Conservation (phyloP, 164 flowering plant genomes). For the Nymphaea thermarum region DNA sequence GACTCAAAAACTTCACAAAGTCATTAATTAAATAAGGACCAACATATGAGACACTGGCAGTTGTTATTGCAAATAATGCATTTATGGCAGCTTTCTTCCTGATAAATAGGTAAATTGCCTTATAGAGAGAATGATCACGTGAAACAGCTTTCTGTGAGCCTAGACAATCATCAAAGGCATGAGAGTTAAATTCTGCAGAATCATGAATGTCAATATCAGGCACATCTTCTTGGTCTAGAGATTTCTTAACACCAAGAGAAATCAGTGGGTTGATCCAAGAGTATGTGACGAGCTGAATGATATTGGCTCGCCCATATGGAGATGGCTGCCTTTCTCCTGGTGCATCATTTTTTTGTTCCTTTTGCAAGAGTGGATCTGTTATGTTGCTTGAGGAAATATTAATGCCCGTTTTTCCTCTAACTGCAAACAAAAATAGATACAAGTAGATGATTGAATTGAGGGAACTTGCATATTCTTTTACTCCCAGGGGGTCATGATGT, state of each 20-base stretch:
- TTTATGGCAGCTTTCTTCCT: conserved; percentile 79
- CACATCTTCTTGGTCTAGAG: conserved; percentile 66
- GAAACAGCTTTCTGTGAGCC: conserved; percentile 33
- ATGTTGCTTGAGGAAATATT: conserved; percentile 16
- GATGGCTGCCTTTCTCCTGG: conserved; percentile 25
- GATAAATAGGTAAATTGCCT: conserved; percentile 41
- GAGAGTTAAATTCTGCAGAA: conserved; percentile 49
- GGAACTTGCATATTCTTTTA: conserved; percentile 31
- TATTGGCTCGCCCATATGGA: conserved; percentile 53
- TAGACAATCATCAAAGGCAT: conserved; percentile 33
- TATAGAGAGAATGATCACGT: conserved; percentile 51
- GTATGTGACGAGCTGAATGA: conserved; percentile 66
- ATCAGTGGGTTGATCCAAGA: conserved; percentile 90
- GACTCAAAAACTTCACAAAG: conserved; percentile 50
- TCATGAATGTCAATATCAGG: conserved; percentile 65
- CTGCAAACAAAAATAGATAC: conserved; percentile 31
- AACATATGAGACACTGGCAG: conserved; percentile 66
- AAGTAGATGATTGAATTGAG: conserved; percentile 28
- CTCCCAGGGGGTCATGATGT: conserved; percentile 11
- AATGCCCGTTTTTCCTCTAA: conserved; percentile 52
- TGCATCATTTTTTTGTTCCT: conserved; percentile 15
- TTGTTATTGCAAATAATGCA: conserved; percentile 59
- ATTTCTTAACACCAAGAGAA: conserved; percentile 52
- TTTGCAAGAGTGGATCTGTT: conserved; percentile 49
- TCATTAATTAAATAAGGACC: conserved; percentile 80